Conservation (phyloP, 805 yeast genomes). For the Saccharomycopsis vini region DNA sequence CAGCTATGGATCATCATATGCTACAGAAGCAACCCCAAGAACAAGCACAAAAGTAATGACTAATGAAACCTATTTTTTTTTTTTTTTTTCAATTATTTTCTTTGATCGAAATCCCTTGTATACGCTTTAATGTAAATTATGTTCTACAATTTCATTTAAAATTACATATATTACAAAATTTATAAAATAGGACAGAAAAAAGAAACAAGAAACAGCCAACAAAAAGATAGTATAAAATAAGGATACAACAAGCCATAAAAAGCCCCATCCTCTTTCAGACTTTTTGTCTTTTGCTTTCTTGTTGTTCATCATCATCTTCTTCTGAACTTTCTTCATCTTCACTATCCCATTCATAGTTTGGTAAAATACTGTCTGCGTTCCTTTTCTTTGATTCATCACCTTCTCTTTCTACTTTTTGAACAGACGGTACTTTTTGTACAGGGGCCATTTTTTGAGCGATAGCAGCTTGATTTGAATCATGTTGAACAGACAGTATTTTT, state of each 20-base stretch:
- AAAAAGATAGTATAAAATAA: neutral
- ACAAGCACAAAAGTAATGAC: no score
- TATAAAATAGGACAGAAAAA: no score
- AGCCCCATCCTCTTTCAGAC: neutral
- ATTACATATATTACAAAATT: neutral
- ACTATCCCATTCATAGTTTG: constrained; percentile 36
- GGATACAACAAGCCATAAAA: no score
- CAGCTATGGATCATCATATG: no score
- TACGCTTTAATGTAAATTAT: no score
- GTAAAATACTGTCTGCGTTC: constrained; percentile 27
- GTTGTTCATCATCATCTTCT: constrained; percentile 12
- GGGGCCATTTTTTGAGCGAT: neutral
- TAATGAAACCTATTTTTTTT: no score
- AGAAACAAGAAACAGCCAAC: no score
- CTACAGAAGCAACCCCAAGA: no score
- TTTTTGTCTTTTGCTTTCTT: constrained; percentile 1
- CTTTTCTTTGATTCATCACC: constrained; percentile 14
- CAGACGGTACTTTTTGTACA: neutral
- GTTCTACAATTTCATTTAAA: neutral
- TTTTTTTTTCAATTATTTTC: no score
- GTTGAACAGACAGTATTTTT: neutral
- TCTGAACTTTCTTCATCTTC: constrained; percentile 19
- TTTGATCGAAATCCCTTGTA: no score
- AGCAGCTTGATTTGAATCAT: neutral
- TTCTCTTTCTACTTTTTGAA: constrained; percentile 1